Evolutionary conservation across 2,329 filamentous ascomycete genomes (phyloP).

Genomic region (Calonectria hongkongensis): DNA sequence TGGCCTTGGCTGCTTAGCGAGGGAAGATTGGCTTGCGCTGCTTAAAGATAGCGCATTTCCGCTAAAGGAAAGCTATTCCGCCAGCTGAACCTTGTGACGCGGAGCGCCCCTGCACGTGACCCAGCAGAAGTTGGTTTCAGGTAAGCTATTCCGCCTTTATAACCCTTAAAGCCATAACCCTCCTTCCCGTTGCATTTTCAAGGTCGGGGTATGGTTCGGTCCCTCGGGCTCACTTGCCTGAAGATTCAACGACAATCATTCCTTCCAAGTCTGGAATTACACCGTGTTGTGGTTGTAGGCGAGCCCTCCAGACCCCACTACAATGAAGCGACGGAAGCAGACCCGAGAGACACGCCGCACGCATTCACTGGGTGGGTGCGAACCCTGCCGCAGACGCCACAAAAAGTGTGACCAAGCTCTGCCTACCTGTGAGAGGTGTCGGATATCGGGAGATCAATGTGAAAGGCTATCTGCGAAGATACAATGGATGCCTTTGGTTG

Average conservation of each 20-base stretch:
- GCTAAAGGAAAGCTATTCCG: background rate
- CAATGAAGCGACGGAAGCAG: background rate
- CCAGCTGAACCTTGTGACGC: background rate
- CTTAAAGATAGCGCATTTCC: background rate
- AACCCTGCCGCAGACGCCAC: slow-evolving; percentile 6
- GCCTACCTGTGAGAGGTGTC: background rate
- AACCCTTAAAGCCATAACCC: background rate
- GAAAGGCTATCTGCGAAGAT: background rate
- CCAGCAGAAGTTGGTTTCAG: background rate
- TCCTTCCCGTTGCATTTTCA: background rate
- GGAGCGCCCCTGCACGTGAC: background rate
- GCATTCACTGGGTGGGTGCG: background rate
- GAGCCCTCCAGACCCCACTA: background rate
- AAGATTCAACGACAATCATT: background rate
- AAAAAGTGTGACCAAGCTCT: slow-evolving; percentile 8
- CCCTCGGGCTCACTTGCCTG: background rate
- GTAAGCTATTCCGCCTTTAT: background rate
- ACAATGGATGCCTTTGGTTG: slow-evolving; percentile 5
- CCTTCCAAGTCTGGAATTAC: too few species aligned
- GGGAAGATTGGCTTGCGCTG: too few species aligned
- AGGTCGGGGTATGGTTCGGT: background rate
- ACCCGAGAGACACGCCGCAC: background rate
- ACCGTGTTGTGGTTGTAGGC: background rate
- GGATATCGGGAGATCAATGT: background rate
- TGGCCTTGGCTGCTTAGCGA: too few species aligned